Base-by-base conservation (phyloP, 768 basidiomycete genomes). In the Pleurotus tuber-regium region DNA sequence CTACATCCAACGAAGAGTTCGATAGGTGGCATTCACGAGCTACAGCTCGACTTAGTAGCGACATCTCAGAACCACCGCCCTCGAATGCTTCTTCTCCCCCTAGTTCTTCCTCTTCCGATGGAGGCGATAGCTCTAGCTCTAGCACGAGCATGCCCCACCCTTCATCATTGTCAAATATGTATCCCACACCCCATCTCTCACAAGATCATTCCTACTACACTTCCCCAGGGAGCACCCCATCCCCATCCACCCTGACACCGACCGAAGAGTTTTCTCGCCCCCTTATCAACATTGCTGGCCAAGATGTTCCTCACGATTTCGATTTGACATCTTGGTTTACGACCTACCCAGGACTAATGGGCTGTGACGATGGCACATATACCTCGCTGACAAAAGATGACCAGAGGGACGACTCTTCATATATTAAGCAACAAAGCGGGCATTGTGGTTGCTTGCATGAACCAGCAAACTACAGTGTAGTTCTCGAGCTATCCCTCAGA, bases 401-500 rank as follows among this genome's bases (percentile, higher is more conserved):
- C 26, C 53, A 52, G 38, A 23, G 54, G 10, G 51, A 57, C 10
- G 70, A 71, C 14, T 35, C 54, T n/a, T 59, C 60, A 41, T 66
- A 61, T 35, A 56, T 62, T n/a, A 69, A 67, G 52, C 60, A 64
- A 14, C 54, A 56, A 25, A 56, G 53, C 11, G 69, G 68, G 12
- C 77, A 81, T 46, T 86, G 84, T 55, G 79, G 76, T 4, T 87
- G 84, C 59, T 68, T 86, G 23, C 70, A 75, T 48, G 84, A 86
- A 53, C 58, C 72, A 7, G 58, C 70, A 16, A 77, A 68, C 57
- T 86, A 87, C 59, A 78, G 69, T 50, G 76, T 74, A n/a, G 69
- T 84, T 18, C 73, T 86, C 9, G 84, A 87, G 57, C 68, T 87
- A n/a, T 86, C 83, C 2, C 66, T 85, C 25, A 73, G 82, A 44